Percentiles rank a stretch among this genome's conserved stretches.
These are phyloP conservation scores for Heterobasidion annosum DNA, from an alignment of 1,284 basidiomycete species.

Conservation along the genomic window DNA sequence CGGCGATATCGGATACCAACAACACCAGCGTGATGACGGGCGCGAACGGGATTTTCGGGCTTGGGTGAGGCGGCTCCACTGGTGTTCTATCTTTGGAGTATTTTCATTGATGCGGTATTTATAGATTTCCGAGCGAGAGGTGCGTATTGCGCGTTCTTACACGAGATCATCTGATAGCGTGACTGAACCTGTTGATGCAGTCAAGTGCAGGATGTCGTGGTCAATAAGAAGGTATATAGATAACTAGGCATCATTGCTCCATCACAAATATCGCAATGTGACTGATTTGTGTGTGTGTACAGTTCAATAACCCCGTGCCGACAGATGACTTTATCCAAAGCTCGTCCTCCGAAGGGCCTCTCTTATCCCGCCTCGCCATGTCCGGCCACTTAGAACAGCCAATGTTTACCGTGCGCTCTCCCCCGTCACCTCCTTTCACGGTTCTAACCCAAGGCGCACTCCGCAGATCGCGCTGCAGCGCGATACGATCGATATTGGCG, in stretches of 20 bases:
- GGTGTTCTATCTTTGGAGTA: neutral
- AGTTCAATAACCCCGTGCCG: neutral
- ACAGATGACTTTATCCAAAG: slow-evolving; percentile 15
- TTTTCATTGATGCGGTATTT: neutral
- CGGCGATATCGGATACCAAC: slow-evolving; percentile 25
- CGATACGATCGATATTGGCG: slow-evolving; percentile 25
- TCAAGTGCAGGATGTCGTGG: slow-evolving; percentile 28
- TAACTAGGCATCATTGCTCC: neutral
- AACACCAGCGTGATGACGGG: slow-evolving; percentile 24
- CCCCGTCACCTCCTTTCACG: neutral
- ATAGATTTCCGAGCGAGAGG: slow-evolving; percentile 24
- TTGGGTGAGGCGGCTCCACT: slow-evolving; percentile 16
- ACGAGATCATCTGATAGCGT: neutral
- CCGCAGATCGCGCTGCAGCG: slow-evolving; percentile 25
- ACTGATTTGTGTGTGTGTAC: neutral
- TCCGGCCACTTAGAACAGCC: neutral
- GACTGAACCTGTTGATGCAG: slow-evolving; percentile 14
- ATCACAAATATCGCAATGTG: too few species aligned
- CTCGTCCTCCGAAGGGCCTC: slow-evolving; percentile 16
- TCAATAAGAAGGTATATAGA: slow-evolving; percentile 20
- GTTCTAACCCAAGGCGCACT: neutral
- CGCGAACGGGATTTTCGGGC: slow-evolving; percentile 26
- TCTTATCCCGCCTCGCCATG: slow-evolving; percentile 10
- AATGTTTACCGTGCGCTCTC: neutral
- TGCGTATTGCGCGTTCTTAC: slow-evolving; percentile 7